phyloP scores from a whole-genome alignment of 306 rosid species.

The Citrullus amarus region DNA sequence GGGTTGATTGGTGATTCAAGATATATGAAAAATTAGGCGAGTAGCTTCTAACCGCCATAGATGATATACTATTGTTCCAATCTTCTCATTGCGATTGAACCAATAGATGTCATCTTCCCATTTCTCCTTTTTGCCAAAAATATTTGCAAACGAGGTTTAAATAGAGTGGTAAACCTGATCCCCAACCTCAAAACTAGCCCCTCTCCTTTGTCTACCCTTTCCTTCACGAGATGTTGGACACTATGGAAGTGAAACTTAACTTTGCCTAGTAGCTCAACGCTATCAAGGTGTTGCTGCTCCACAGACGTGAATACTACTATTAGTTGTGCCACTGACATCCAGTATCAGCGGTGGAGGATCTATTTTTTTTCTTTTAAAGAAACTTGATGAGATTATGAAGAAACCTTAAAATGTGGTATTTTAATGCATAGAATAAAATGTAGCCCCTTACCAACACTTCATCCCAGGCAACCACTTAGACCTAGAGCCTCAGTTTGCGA shows the following conservation, averaged over 20 bases:
- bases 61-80: not conserved
- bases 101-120: not conserved
- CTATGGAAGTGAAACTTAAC: not conserved
- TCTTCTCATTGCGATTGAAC: not conserved
- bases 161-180: not conserved
- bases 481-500: no score
- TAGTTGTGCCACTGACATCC: not conserved
- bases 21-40: not conserved
- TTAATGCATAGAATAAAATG: no score
- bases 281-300: not conserved
- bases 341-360: not conserved
- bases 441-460: no score
- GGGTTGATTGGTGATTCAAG: no score
- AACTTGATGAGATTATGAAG: no score
- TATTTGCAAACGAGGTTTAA: not conserved
- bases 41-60: not conserved
- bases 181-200: not conserved
- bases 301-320: not conserved
- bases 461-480: no score
- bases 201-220: not conserved
- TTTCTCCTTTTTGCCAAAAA: not conserved
- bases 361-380: no score
- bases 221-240: not conserved
- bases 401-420: no score
- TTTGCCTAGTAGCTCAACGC: not conserved